phyloP scores from a whole-genome alignment of 1,284 basidiomycete species.

The Sphaerobolus stellatus region DNA sequence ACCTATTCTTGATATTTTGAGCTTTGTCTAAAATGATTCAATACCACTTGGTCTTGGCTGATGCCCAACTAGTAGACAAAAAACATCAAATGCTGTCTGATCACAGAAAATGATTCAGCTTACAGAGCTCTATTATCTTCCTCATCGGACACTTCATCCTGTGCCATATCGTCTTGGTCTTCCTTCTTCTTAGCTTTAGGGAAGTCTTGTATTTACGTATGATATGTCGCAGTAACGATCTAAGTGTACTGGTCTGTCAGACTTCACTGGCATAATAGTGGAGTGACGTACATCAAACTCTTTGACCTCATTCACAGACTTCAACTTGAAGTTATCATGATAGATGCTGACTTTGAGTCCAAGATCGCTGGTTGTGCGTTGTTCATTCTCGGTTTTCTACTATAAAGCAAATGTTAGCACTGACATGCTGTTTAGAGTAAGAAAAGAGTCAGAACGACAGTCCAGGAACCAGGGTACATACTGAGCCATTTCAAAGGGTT shows the following conservation, averaged over 20 bases:
- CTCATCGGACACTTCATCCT: constrained; percentile 15
- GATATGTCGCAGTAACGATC: constrained; percentile 69
- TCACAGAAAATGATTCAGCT: neutral
- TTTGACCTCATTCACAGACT: constrained; percentile 42
- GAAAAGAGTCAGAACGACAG: too few species aligned
- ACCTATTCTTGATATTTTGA: constrained; percentile 68
- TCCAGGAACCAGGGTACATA: too few species aligned
- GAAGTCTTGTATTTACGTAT: constrained; percentile 60
- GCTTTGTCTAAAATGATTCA: constrained; percentile 68
- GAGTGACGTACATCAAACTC: constrained; percentile 51
- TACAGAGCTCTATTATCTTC: constrained; percentile 8
- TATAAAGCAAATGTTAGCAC: constrained; percentile 24
- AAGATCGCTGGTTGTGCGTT: constrained; percentile 57
- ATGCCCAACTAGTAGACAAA: constrained; percentile 39
- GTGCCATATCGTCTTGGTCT: constrained; percentile 37
- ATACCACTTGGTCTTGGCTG: constrained; percentile 57
- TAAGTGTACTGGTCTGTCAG: constrained; percentile 22
- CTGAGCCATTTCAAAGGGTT: too few species aligned
- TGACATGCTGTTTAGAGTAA: neutral
- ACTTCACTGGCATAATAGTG: constrained; percentile 5
- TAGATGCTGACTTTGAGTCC: constrained; percentile 65
- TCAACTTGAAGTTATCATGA: constrained; percentile 65
- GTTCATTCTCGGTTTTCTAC: constrained; percentile 70
- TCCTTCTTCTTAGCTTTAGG: constrained; percentile 45
- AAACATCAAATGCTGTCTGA: neutral